Evolutionary conservation across 2,329 filamentous ascomycete species (phyloP), one percentile per base, ranked within the genome.

Genomic region (Exophiala mesophila): DNA sequence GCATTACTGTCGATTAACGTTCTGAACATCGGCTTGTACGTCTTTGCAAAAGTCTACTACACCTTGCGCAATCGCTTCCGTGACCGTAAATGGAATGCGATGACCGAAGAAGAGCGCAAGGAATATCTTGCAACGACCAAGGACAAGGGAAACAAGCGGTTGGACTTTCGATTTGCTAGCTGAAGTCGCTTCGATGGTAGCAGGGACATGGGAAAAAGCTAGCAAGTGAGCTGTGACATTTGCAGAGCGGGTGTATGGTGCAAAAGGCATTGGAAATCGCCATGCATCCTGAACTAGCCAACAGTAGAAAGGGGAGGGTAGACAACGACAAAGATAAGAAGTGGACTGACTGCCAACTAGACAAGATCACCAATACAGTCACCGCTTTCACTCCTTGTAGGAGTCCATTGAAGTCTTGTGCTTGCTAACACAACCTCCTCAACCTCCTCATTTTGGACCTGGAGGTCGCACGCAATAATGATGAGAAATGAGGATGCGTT

Each of bases 51-150:
- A 37, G 38, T 40, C 9, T 63, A 64, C 49, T 65, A 63, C 45
- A 47, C 59, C 5, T 44, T 50, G 38, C 55, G 55, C 15, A 65
- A 65, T 35, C 31, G 46, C 4, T 37, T 50, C 2, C 52, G 57
- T 0, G 60, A 63, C 21, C 48, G 44, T 33, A 53, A 56, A 13
- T 69, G 66, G 66, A 54, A 66, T 40, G 55, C 64, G 51, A 73
- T 69, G 66, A 66, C 55, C 62, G 40, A 57, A 52, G 6, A 67
- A 64, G 64, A 69, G 41, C 55, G 62, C 37, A 53, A 62, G 15
- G 55, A 55, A 23, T 81, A 81, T 55, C 61, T 77, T 2, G 53
- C 57, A 16, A 64, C 60, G 3, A 70, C 68, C 5, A 63, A 56
- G 18, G 62, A 69, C 20, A 59, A 65, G 38, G 72, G 71, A 13